Evolutionary conservation across 2,329 filamentous ascomycete genomes (phyloP).

Genomic region (Venturia pyrina): DNA sequence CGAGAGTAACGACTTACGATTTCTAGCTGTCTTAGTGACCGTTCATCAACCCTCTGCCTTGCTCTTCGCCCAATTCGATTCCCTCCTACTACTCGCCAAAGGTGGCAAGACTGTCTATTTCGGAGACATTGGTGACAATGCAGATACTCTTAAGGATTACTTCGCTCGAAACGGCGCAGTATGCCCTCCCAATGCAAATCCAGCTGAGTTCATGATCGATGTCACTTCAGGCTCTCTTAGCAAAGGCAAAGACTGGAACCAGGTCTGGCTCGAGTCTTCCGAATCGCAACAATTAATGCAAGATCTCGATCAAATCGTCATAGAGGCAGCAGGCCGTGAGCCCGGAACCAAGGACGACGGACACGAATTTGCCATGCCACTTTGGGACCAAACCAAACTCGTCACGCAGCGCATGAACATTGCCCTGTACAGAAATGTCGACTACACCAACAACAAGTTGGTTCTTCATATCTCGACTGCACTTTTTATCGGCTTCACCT

Average conservation of each 20-base stretch:
- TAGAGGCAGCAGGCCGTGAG: not conserved
- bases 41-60: constrained; percentile 62
- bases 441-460: constrained; percentile 58
- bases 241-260: constrained; percentile 35
- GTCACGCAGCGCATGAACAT: constrained; percentile 42
- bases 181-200: constrained; percentile 43
- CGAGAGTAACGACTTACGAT: not conserved
- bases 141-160: constrained; percentile 35
- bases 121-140: constrained; percentile 43
- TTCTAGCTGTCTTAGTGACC: constrained; percentile 50
- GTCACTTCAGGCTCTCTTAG: constrained; percentile 32
- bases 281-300: constrained; percentile 26
- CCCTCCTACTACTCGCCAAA: constrained; percentile 52
- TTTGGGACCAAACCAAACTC: constrained; percentile 30
- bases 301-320: not conserved
- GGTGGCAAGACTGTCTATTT: constrained; percentile 60
- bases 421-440: constrained; percentile 55
- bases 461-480: constrained; percentile 39
- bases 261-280: constrained; percentile 33
- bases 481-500: constrained; percentile 40
- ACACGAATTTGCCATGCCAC: constrained; percentile 34
- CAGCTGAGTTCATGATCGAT: constrained; percentile 44
- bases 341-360: constrained; percentile 24
- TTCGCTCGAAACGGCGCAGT: constrained; percentile 43
- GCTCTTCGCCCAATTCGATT: constrained; percentile 58